Base-by-base conservation (phyloP, 2,329 filamentous ascomycete genomes). In the Neonectria coccinea region DNA sequence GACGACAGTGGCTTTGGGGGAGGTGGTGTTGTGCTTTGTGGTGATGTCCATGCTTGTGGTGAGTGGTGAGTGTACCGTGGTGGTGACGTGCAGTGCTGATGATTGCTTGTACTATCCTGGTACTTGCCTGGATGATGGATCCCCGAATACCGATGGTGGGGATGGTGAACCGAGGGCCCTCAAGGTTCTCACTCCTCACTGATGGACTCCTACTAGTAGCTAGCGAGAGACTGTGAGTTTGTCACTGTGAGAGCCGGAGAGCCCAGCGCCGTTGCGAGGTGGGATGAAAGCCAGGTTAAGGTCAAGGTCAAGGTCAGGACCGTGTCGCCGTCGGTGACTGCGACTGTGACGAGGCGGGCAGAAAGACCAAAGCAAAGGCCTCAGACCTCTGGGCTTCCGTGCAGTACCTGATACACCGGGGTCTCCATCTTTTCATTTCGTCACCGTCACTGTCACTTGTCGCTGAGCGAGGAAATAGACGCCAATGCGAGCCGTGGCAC, bases 11-110 rank as follows among this genome's bases (percentile, higher is more conserved):
- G 44, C 31, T 52, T 27, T 29, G 11, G 12, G 39, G n/a, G 31
- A 56, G 52, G 60, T 65, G 54, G 44, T 61, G 63, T 65, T 70
- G 67, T 45, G 5, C 59, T 44, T 31, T 47, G 50, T 47, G 31
- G 27, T 58, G 31, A 44, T 41, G 41, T 25, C 25, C 25, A 25
- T 59, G 47, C 47, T 63, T 42, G 25, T n/a, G 16, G 36, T 41
- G 39, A 41, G 25, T 20, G 16, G 36, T 41, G 39, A 41, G 36
- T 12, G 12, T 22, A 7, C 11, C 12, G 51, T 41, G 18, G 27
- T 25, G 11, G 31, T 39, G 44, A 50, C 45, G 14, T 57, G 44
- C 33, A 27, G 14, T 50, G 44, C 33, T 27, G 45, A 33, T 39
- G 44, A 56, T 54, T 58, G 55, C 16, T 27, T 20, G 22, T 22